These are phyloP conservation scores for Wickerhamomyces ciferrii DNA, from an alignment of 805 yeast genomes.

Conservation along the genomic window DNA sequence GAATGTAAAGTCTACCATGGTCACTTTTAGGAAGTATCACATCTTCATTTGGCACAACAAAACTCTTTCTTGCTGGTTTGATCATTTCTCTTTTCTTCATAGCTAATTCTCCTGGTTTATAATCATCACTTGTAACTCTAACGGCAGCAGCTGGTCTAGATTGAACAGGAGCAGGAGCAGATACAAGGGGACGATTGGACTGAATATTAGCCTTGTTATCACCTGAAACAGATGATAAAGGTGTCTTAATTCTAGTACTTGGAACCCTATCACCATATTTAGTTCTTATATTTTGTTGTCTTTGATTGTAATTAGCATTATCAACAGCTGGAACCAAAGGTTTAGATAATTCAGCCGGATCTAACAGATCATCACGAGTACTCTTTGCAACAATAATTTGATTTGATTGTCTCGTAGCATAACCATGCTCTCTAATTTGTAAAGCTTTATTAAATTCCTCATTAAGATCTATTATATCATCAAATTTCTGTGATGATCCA, in stretches of 20 bases:
- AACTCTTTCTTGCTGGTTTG: slow-evolving; percentile 1
- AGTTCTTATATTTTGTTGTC: background rate
- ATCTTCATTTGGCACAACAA: slow-evolving; percentile 1
- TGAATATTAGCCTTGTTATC: slow-evolving; percentile 9
- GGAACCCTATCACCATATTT: slow-evolving; percentile 1
- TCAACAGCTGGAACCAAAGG: slow-evolving; percentile 10
- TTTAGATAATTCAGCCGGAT: slow-evolving; percentile 6
- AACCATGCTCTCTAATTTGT: slow-evolving; percentile 12
- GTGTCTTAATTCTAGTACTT: slow-evolving; percentile 11
- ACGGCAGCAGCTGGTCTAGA: background rate
- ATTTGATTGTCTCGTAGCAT: slow-evolving; percentile 10
- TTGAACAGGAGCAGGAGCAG: background rate
- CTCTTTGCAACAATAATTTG: slow-evolving; percentile 9
- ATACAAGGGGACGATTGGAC: too few species aligned
- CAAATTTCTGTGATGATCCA: background rate
- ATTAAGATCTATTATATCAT: background rate
- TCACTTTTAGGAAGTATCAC: slow-evolving; percentile 33
- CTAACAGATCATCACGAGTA: slow-evolving; percentile 1
- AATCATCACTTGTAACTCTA: slow-evolving; percentile 10
- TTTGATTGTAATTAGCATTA: slow-evolving; percentile 7
- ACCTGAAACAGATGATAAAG: slow-evolving; percentile 12
- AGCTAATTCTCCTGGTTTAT: slow-evolving; percentile 1
- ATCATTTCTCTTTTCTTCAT: slow-evolving; percentile 7
- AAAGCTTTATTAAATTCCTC: slow-evolving; percentile 13
- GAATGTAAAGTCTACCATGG: slow-evolving; percentile 36